Evolutionary conservation across 139 green algal genomes (phyloP), one percentile per base, ranked within the genome.

Genomic region (Yamagishiella unicocca): DNA sequence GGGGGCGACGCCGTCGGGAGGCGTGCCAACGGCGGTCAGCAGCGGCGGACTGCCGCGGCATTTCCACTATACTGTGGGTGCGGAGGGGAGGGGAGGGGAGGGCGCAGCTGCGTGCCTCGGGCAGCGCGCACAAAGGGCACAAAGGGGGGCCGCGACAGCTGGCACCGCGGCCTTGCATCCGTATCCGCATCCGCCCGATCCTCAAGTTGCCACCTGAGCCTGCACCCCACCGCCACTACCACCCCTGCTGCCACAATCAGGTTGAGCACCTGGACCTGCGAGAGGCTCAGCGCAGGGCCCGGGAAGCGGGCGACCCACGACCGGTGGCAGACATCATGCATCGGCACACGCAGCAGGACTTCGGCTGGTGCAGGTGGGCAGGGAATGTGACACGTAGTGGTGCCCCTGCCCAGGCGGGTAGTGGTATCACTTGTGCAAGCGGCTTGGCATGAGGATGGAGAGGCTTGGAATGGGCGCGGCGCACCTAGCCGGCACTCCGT

Each of bases 351-450:
- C 81, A 87, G 81, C 81, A 87, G n/a, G 91, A 94, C 72, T 92
- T 82, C 54, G 91, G 91, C 31, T 94, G 91, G 91, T 91, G 87
- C 81, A 87, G 87, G 45, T 88, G 61, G 17, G 55, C 6, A 25
- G 7, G 25, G n/a, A n/a, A n/a, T n/a, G n/a, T n/a, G n/a, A n/a
- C n/a, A n/a, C n/a, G n/a, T n/a, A n/a, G n/a, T n/a, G n/a, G n/a
- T n/a, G n/a, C n/a, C n/a, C n/a, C n/a, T n/a, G n/a, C n/a, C n/a
- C n/a, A n/a, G n/a, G n/a, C n/a, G n/a, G n/a, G n/a, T n/a, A n/a
- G n/a, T n/a, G n/a, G n/a, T n/a, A n/a, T n/a, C n/a, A n/a, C n/a
- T n/a, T n/a, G n/a, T n/a, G n/a, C n/a, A n/a, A n/a, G n/a, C n/a
- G n/a, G n/a, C n/a, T n/a, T n/a, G n/a, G n/a, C n/a, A n/a, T n/a